Percentiles rank a stretch among this genome's conserved stretches.
Conservation (phyloP, 2,329 filamentous ascomycete genomes). For the Microsporum canis region DNA sequence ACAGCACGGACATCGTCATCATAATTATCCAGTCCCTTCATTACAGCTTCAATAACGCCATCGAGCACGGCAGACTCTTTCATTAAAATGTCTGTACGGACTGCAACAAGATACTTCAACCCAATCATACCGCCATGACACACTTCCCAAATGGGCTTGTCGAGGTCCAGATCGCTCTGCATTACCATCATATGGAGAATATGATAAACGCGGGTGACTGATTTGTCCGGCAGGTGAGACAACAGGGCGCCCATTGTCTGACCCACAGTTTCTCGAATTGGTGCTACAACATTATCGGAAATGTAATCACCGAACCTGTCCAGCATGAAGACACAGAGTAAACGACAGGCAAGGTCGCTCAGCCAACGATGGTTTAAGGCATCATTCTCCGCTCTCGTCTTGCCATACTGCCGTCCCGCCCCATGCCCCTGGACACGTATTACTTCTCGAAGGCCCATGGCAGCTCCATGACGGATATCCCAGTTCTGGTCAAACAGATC, state of each 20-base stretch:
- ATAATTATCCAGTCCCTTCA: slow-evolving; percentile 80
- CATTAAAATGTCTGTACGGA: slow-evolving; percentile 82
- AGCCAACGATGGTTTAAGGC: slow-evolving; percentile 72
- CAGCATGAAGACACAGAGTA: slow-evolving; percentile 93
- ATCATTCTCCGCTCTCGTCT: slow-evolving; percentile 63
- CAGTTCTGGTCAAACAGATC: slow-evolving; percentile 89
- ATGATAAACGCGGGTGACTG: slow-evolving; percentile 73
- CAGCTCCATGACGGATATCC: slow-evolving; percentile 93
- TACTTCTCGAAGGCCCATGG: slow-evolving; percentile 87
- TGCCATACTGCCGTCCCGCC: slow-evolving; percentile 65
- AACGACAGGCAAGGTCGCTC: slow-evolving; percentile 84
- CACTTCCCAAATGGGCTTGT: slow-evolving; percentile 75
- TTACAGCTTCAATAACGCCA: slow-evolving; percentile 80
- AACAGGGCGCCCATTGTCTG: slow-evolving; percentile 85
- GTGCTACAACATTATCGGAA: slow-evolving; percentile 91
- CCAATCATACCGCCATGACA: slow-evolving; percentile 98
- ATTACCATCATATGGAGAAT: slow-evolving; percentile 84
- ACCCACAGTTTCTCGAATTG: slow-evolving; percentile 88
- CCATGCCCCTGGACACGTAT: slow-evolving; percentile 82
- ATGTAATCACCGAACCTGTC: slow-evolving; percentile 97
- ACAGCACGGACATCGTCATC: slow-evolving; percentile 96
- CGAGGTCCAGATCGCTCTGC: slow-evolving; percentile 67
- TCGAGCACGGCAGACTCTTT: slow-evolving; percentile 79
- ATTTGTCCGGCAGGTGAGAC: slow-evolving; percentile 65
- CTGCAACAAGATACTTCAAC: slow-evolving; percentile 84